Evolutionary conservation across 495 filamentous ascomycete species (phyloP).

Genomic region (Daldinia bambusicola): DNA sequence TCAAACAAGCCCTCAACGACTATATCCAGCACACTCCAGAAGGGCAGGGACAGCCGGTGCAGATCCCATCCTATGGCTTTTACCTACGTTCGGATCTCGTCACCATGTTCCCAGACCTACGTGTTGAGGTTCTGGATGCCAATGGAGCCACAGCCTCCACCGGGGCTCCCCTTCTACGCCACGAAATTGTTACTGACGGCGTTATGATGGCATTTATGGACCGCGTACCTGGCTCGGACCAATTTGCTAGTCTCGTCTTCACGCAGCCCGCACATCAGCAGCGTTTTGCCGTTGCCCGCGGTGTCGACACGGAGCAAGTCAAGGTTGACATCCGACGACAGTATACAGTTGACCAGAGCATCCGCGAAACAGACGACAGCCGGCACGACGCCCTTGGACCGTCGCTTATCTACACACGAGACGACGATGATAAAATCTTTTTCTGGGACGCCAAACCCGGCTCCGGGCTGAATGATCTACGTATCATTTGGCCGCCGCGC

Average conservation of each 20-base stretch:
- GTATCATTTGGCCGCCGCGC: not conserved
- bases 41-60: slow-evolving; percentile 19
- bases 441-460: not conserved
- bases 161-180: slow-evolving; percentile 28
- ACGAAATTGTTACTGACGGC: slow-evolving; percentile 39
- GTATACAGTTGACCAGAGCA: slow-evolving; percentile 32
- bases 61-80: slow-evolving; percentile 49
- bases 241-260: slow-evolving; percentile 33
- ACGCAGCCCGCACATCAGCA: slow-evolving; percentile 52
- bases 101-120: slow-evolving; percentile 47
- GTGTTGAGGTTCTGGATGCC: slow-evolving; percentile 20
- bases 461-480: not conserved
- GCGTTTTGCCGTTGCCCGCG: slow-evolving; percentile 40
- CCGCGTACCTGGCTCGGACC: slow-evolving; percentile 31
- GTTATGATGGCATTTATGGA: slow-evolving; percentile 46
- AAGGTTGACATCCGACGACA: slow-evolving; percentile 27
- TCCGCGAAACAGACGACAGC: not conserved
- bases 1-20: slow-evolving; percentile 50
- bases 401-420: not conserved
- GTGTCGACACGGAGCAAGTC: slow-evolving; percentile 11
- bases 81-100: slow-evolving; percentile 42
- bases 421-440: not conserved
- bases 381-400: not conserved
- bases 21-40: slow-evolving; percentile 35
- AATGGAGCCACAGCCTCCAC: slow-evolving; percentile 5